Conservation (phyloP, 2,329 filamentous ascomycete species). For the Triangularia setosa region DNA sequence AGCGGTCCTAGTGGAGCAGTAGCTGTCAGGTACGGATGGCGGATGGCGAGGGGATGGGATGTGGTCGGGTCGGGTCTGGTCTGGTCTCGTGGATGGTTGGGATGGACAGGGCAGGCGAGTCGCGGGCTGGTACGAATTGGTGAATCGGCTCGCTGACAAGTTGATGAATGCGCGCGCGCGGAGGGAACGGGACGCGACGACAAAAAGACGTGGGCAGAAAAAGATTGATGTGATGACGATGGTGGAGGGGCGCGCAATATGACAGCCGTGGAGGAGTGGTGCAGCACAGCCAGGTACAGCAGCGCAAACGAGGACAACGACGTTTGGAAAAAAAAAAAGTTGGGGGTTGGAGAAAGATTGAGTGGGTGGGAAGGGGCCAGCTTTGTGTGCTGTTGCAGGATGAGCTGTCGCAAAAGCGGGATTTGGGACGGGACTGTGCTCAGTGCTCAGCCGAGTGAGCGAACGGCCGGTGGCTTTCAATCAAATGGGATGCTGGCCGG, state of each 20-base stretch:
- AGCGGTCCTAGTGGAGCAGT: slow-evolving; percentile 17
- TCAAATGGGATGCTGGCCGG: background rate
- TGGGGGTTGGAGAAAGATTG: slow-evolving; percentile 29
- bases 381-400: slow-evolving; percentile 19
- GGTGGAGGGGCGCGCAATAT: slow-evolving; percentile 22
- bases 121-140: background rate
- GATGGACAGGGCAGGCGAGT: slow-evolving; percentile 7
- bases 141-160: background rate
- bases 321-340: slow-evolving; percentile 25
- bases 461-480: background rate
- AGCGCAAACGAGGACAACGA: slow-evolving; percentile 23
- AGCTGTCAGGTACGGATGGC: slow-evolving; percentile 16
- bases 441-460: slow-evolving; percentile 10
- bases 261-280: slow-evolving; percentile 24
- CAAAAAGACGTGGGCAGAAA: slow-evolving; percentile 2
- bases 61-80: background rate
- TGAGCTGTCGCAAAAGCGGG: slow-evolving; percentile 17
- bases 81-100: background rate
- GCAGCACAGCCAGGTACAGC: slow-evolving; percentile 22
- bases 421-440: slow-evolving; percentile 16
- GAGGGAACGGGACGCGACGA: slow-evolving; percentile 14
- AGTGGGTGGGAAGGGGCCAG: slow-evolving; percentile 20
- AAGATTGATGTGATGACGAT: slow-evolving; percentile 21
- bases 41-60: background rate
- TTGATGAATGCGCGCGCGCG: background rate